Evolutionary conservation across 2,329 filamentous ascomycete species (phyloP), one percentile per base, ranked within the genome.

Genomic region (Daldinia sp.): DNA sequence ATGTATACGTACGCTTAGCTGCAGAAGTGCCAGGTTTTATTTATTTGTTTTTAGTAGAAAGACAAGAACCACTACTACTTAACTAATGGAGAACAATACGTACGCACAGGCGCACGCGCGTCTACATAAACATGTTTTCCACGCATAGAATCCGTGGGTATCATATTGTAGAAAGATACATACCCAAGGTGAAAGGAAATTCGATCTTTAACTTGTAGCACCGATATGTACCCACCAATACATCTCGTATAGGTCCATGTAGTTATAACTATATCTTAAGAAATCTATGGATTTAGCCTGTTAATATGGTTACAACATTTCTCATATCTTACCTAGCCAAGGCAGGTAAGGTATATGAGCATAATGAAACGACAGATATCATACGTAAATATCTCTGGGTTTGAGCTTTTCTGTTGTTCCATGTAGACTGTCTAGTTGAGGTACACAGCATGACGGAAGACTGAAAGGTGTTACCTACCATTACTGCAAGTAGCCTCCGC

Each of bases 401-500:
- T 10, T 7, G 3, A 48, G 25, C 5, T 8, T 37, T 2, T 6
- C 21, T 30, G 35, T 50, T 34, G 17, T 13, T 21, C n/a, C 11
- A 17, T 19, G 35, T 10, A 11, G 23, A 25, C 11, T 59, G 6
- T 23, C 13, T 11, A 21, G 11, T 23, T 43, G n/a, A n/a, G n/a
- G n/a, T n/a, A 43, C 39, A 43, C 19, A 23, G 23, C 39, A 1
- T 23, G 39, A 43, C 13, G 21, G 21, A 25, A 55, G 39, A 52
- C 51, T 53, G 17, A 55, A 52, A 53, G n/a, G 65, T 66, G 57
- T 52, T 32, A 63, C 62, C 25, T 21, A 34, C 15, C 39, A 41
- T 56, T 68, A 58, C 61, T 66, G 63, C 61, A 48, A 64, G 49
- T 17, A 62, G 57, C 64, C 61, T 67, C 54, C 49, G 58, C 45